Base-by-base conservation (phyloP, 768 basidiomycete species). In the Russula sp. region DNA sequence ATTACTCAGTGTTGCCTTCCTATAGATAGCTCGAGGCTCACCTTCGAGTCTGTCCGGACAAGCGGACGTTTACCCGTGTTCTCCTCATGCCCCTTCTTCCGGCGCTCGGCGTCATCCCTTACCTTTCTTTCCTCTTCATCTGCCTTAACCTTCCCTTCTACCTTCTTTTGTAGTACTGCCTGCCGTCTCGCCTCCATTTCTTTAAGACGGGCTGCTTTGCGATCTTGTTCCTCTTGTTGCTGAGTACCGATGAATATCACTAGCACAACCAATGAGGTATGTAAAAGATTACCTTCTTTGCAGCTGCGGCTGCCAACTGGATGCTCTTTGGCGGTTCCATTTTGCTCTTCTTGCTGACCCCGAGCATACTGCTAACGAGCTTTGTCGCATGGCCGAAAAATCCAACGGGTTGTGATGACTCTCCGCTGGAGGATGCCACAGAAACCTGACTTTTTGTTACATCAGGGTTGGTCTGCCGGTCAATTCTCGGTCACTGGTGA, bases 141-240 rank as follows among this genome's bases (percentile, higher is more conserved):
- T 34, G 79, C 75, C 36, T 82, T 83, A 1, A 78, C 74, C 72
- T 83, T 88, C 73, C 90, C 90, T 70, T 91, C 90, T 1, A 81
- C 87, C 73, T 93, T 94, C 71, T 86, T 81, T 72, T 89, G 86
- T 62, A 81, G 73, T 24, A 82, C 86, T 49, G 77, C 83, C 70
- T 85, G 89, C n/a, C 92, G 85, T 50, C 92, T 81, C 52, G 81
- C 80, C 69, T 95, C 94, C 85, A 90, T 90, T 63, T 93, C 89
- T 69, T 86, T 92, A 64, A 89, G 75, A 30, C 88, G 80, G 13
- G 81, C 77, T 1, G 81, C 83, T 74, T 90, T 92, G 76, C 88
- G 92, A 67, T 92, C 92, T 38, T 83, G 81, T 72, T 92, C 90
- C 68, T 90, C 91, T 79, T 95, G 90, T 80, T 95, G 92, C 95